These are phyloP conservation scores for Setaria viridis DNA, from an alignment of 202 grass and related monocot genomes.

Conservation along the genomic window DNA sequence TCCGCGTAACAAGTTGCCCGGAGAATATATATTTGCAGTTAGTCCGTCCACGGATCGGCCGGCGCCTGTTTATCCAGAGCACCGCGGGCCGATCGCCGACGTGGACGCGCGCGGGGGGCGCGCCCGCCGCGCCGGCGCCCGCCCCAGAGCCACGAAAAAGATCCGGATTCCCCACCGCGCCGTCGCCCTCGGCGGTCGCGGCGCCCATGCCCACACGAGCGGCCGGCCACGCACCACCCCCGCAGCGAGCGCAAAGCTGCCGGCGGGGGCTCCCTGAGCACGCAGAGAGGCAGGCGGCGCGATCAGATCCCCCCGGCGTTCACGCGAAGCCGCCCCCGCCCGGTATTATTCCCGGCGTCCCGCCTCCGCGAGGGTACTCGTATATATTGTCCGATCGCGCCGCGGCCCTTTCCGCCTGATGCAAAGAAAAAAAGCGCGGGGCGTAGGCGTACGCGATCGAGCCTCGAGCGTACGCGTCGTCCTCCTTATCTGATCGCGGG, in stretches of 20 bases:
- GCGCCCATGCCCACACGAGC: neutral
- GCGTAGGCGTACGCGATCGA: neutral
- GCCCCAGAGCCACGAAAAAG: constrained; percentile 37
- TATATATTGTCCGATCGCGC: constrained; percentile 14
- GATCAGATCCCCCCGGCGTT: neutral
- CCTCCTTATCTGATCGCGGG: constrained; percentile 14
- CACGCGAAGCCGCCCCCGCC: neutral
- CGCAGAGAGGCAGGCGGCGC: neutral
- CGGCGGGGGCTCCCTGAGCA: neutral
- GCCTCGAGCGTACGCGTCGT: neutral
- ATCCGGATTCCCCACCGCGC: constrained; percentile 35
- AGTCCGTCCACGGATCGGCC: neutral
- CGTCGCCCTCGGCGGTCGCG: neutral
- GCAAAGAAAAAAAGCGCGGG: neutral
- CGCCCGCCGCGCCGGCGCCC: neutral
- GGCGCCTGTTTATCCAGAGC: neutral
- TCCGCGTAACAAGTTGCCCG: neutral
- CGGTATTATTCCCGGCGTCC: neutral
- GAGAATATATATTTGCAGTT: neutral
- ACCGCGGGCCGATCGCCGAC: neutral
- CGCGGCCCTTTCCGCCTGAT: neutral
- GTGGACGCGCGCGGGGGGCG: constrained; percentile 3
- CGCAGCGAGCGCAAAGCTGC: neutral
- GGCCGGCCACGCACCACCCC: neutral
- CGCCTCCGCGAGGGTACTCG: neutral